phyloP scores from a whole-genome alignment of 306 rosid species.

The Trichosanthes cucumerina region DNA sequence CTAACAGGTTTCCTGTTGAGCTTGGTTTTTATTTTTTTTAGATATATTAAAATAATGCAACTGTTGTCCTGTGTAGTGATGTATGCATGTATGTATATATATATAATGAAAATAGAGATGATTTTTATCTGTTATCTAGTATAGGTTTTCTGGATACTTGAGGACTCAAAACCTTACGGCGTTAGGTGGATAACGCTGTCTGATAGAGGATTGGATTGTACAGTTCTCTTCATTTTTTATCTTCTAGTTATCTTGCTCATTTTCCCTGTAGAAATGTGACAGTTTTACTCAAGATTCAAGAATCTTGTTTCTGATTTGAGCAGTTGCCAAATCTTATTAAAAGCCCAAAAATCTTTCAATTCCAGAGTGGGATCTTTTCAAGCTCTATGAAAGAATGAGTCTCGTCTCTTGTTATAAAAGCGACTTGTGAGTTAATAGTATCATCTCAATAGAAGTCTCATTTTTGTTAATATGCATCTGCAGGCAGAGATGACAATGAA shows the following conservation, averaged over 20 bases:
- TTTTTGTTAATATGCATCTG: slow-evolving; percentile 22
- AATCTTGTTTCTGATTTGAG: background rate
- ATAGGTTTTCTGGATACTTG: background rate
- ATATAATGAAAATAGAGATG: background rate
- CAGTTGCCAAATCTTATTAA: background rate
- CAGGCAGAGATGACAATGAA: slow-evolving; percentile 94
- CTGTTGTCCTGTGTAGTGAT: too few species aligned
- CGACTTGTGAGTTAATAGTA: background rate
- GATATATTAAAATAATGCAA: too few species aligned
- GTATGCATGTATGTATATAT: too few species aligned
- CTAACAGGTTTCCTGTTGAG: too few species aligned
- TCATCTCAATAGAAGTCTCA: slow-evolving; percentile 19
- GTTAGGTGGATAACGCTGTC: background rate
- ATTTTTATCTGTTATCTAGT: background rate
- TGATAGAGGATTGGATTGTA: background rate
- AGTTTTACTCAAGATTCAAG: background rate
- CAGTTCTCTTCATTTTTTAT: background rate
- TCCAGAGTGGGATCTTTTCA: background rate
- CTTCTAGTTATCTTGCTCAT: background rate
- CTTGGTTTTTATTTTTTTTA: too few species aligned
- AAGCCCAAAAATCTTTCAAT: background rate
- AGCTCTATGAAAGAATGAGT: background rate
- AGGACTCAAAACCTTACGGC: background rate
- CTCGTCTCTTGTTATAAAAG: background rate
- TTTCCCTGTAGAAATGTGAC: background rate